Conservation (phyloP, 2,329 filamentous ascomycete species). For the Pyricularia sp. region DNA sequence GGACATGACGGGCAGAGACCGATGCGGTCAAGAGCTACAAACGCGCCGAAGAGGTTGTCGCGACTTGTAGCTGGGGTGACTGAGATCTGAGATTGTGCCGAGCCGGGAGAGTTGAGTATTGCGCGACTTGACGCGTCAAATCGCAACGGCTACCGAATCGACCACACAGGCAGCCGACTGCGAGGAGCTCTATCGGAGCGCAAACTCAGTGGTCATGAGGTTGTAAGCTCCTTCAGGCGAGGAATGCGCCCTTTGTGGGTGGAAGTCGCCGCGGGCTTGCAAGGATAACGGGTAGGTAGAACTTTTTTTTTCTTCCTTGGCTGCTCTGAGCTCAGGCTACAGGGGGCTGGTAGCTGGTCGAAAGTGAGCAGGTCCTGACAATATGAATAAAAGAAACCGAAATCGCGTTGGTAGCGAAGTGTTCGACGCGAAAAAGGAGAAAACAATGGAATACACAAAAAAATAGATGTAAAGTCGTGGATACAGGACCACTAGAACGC, state of each 20-base stretch:
- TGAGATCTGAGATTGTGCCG: neutral
- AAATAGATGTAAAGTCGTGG: neutral
- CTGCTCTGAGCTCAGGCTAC: neutral
- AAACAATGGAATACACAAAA: constrained; percentile 1
- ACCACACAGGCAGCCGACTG: constrained; percentile 1
- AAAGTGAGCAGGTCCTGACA: neutral
- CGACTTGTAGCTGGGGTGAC: neutral
- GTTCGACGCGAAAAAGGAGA: neutral
- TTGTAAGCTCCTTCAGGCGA: neutral
- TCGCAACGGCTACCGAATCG: neutral
- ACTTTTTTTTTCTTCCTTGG: neutral
- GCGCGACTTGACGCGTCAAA: constrained; percentile 5
- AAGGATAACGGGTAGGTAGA: neutral
- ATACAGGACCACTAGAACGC: neutral
- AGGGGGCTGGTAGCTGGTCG: neutral
- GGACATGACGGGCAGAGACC: constrained; percentile 31
- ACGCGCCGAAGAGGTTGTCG: neutral
- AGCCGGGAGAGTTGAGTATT: constrained; percentile 1
- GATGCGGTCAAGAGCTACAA: constrained; percentile 1
- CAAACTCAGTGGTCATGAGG: neutral
- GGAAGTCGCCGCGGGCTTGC: neutral
- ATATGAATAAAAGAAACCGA: neutral
- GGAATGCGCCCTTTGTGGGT: neutral
- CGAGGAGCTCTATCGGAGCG: neutral
- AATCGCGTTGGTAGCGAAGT: neutral